Conservation (phyloP, 23 red algal genomes). For the Agarophyton chilense region DNA sequence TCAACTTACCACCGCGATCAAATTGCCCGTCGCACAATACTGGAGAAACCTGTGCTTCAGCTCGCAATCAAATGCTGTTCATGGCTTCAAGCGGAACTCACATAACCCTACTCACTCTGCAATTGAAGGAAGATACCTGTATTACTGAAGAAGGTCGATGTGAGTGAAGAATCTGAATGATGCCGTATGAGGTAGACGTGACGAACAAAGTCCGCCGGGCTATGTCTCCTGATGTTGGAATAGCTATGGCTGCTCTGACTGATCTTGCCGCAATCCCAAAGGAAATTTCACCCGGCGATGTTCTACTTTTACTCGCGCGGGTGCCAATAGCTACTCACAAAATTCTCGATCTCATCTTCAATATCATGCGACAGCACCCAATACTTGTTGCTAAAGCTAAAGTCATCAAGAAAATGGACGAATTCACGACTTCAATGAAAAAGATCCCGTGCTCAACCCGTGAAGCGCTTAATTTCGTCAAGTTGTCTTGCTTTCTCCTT, state of each 20-base stretch:
- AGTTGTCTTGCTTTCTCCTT: slow-evolving; percentile 3
- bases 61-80: neutral
- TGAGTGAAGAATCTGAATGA: neutral
- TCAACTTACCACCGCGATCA: too few species aligned
- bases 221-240: neutral
- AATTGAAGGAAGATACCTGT: neutral
- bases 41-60: neutral
- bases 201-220: neutral
- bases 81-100: neutral
- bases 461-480: neutral
- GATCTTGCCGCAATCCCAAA: neutral
- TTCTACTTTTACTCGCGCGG: neutral
- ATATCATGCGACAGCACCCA: neutral
- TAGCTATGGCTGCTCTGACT: neutral
- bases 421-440: neutral
- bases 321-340: neutral
- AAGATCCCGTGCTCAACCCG: neutral
- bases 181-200: neutral
- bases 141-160: neutral
- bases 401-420: neutral
- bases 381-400: neutral
- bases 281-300: neutral
- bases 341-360: slow-evolving; percentile 1
- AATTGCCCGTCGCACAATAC: too few species aligned
- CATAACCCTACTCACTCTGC: neutral